These are phyloP conservation scores for Pseudocercospora eumusae DNA, from an alignment of 2,329 filamentous ascomycete genomes.

Conservation along the genomic window DNA sequence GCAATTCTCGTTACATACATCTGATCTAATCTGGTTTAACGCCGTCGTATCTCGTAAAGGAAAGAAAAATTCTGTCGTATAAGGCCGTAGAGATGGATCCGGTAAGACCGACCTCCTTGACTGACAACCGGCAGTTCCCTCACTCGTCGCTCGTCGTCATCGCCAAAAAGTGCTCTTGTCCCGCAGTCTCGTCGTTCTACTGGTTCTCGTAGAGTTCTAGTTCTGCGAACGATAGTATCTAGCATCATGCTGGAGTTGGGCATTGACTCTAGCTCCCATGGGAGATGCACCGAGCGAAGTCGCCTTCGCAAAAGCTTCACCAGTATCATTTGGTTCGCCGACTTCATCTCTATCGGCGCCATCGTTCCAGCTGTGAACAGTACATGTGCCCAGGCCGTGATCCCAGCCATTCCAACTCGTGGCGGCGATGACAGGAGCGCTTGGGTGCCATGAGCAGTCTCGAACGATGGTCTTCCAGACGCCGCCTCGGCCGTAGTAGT, in stretches of 20 bases:
- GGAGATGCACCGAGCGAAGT: conserved; percentile 33
- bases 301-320: conserved; percentile 38
- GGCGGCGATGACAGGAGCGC: conserved; percentile 79
- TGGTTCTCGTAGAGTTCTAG: neutral
- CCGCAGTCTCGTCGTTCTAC: conserved; percentile 27
- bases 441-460: conserved; percentile 89
- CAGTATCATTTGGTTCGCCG: conserved; percentile 41
- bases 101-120: no score
- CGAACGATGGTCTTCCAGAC: conserved; percentile 77
- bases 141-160: conserved; percentile 34
- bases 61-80: neutral
- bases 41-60: conserved; percentile 1
- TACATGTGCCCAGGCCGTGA: conserved; percentile 71
- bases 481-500: conserved; percentile 57
- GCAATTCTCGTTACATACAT: neutral
- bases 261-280: conserved; percentile 63
- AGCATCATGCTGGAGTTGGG: conserved; percentile 55
- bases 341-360: conserved; percentile 61
- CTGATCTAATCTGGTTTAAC: neutral
- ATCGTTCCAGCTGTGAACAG: conserved; percentile 76
- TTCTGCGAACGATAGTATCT: conserved; percentile 44
- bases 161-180: conserved; percentile 30
- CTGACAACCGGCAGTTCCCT: no score
- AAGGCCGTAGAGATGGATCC: neutral
- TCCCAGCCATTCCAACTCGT: conserved; percentile 81